Conservation (phyloP, 805 yeast genomes). For the Saccharomycopsis sp. region DNA sequence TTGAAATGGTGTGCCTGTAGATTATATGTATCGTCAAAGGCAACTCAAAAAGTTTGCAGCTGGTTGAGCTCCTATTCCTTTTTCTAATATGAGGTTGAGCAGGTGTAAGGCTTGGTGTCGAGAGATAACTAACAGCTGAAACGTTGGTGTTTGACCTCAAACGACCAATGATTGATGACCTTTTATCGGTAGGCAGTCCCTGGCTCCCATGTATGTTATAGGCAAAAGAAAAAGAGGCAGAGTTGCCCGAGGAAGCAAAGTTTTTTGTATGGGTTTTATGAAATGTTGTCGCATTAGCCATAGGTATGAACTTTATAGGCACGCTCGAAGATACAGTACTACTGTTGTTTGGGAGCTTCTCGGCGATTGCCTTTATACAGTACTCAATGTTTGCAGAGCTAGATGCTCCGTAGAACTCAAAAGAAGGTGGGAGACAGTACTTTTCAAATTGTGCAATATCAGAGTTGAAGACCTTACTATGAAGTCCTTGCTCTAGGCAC, state of each 20-base stretch:
- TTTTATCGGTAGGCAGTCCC: neutral
- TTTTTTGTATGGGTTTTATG: conserved; percentile 6
- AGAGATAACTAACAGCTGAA: neutral
- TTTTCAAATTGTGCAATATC: neutral
- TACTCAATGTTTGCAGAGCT: conserved; percentile 13
- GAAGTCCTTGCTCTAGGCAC: conserved; percentile 5
- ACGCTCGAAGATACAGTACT: neutral
- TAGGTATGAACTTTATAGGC: conserved; percentile 5
- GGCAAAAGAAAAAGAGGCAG: neutral
- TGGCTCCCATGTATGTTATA: neutral
- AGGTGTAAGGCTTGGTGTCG: neutral
- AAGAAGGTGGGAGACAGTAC: conserved; percentile 8
- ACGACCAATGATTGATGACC: neutral
- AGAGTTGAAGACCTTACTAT: conserved; percentile 5
- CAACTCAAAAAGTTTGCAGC: neutral
- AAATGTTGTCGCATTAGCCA: conserved; percentile 3
- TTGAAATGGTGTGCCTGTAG: conserved; percentile 7
- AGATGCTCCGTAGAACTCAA: conserved; percentile 9
- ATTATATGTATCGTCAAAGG: neutral
- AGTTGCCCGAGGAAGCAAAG: conserved; percentile 4
- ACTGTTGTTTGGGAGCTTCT: neutral
- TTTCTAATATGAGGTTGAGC: neutral
- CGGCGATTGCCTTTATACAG: conserved; percentile 13
- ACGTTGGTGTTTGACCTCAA: conserved; percentile 2
- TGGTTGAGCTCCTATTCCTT: neutral